These are phyloP conservation scores for Aspergillus latus DNA, from an alignment of 2,329 filamentous ascomycete species.

Conservation along the genomic window DNA sequence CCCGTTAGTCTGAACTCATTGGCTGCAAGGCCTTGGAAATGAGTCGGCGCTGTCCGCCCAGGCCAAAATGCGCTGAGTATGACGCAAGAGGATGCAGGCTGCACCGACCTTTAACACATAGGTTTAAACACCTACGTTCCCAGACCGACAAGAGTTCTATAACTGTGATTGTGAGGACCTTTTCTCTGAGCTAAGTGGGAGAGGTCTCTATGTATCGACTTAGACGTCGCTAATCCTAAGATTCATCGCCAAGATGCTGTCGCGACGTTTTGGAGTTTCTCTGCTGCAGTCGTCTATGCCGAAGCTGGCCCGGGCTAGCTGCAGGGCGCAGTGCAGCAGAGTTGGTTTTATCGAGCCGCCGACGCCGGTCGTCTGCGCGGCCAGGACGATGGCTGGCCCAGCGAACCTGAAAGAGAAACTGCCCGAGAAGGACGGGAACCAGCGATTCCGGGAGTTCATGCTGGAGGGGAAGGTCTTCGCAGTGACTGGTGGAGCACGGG, in stretches of 20 bases:
- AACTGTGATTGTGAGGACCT: not conserved
- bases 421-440: not conserved
- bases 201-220: not conserved
- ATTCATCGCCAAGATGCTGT: not conserved
- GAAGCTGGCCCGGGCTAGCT: not conserved
- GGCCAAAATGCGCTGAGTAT: not conserved
- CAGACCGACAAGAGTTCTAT: not conserved
- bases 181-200: not conserved
- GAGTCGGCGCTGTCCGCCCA: not conserved
- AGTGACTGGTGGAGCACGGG: slow-evolving; percentile 46
- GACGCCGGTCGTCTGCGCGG: not conserved
- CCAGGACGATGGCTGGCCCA: not conserved
- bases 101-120: not conserved
- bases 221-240: not conserved
- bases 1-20: not conserved
- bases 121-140: not conserved
- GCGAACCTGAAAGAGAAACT: slow-evolving; percentile 6
- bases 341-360: not conserved
- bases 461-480: slow-evolving; percentile 42
- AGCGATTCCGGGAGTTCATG: slow-evolving; percentile 45
- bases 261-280: not conserved
- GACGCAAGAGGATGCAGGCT: not conserved
- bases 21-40: not conserved
- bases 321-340: slow-evolving; percentile 21
- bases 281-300: not conserved